A percentile compares a stretch with the other conserved stretches of the same genome.
Conservation (phyloP, 306 rosid species). For the Purshia tridentata region DNA sequence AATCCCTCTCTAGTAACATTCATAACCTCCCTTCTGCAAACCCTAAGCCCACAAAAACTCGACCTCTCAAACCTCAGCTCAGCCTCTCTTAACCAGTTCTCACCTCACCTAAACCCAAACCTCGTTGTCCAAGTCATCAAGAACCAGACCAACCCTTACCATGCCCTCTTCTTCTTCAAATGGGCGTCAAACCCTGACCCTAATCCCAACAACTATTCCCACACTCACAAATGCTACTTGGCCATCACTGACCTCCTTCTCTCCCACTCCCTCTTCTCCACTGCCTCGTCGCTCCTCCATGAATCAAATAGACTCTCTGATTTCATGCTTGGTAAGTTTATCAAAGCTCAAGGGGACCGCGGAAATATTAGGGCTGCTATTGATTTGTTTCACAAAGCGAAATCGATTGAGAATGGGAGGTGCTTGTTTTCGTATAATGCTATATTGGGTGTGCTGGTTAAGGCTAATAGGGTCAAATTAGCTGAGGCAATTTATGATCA, state of each 20-base stretch:
- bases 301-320: slow-evolving; percentile 33
- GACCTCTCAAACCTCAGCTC: slow-evolving; percentile 18
- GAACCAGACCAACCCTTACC: slow-evolving; percentile 28
- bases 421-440: slow-evolving; percentile 44
- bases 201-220: slow-evolving; percentile 28
- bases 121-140: slow-evolving; percentile 26
- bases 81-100: slow-evolving; percentile 38
- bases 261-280: slow-evolving; percentile 52
- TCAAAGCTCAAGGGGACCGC: slow-evolving; percentile 38
- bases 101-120: slow-evolving; percentile 25
- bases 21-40: slow-evolving; percentile 39
- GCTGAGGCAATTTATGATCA: slow-evolving; percentile 44
- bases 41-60: slow-evolving; percentile 33
- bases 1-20: slow-evolving; percentile 26
- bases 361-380: slow-evolving; percentile 49
- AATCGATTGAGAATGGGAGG: slow-evolving; percentile 26
- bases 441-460: slow-evolving; percentile 45
- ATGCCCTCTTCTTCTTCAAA: slow-evolving; percentile 34
- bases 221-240: slow-evolving; percentile 23
- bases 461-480: slow-evolving; percentile 36
- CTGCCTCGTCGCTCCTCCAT: slow-evolving; percentile 41
- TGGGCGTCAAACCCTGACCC: slow-evolving; percentile 34
- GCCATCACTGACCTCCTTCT: slow-evolving; percentile 37
- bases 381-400: slow-evolving; percentile 51
- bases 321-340: slow-evolving; percentile 34